These are phyloP conservation scores for Sequoiadendron giganteum DNA, from an alignment of 75 land plant genomes.

Conservation along the genomic window DNA sequence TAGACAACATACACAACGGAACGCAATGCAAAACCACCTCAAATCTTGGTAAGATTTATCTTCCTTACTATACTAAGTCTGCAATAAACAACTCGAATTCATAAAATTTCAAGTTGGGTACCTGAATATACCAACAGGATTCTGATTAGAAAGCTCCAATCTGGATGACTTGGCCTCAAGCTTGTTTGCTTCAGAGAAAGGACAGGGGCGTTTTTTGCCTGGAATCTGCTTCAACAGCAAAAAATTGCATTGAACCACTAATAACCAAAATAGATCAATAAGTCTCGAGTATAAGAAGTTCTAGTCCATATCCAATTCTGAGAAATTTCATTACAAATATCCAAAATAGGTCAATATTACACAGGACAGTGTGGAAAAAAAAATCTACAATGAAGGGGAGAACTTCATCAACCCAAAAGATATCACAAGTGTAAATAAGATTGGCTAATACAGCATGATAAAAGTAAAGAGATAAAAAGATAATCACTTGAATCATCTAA, in stretches of 20 bases:
- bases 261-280: neutral
- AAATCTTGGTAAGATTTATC: neutral
- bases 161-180: neutral
- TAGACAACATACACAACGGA: neutral
- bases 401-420: neutral
- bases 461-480: neutral
- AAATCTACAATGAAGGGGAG: neutral
- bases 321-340: neutral
- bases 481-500: neutral
- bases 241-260: neutral
- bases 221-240: conserved; percentile 12
- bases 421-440: neutral
- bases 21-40: neutral
- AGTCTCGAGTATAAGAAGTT: neutral
- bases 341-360: neutral
- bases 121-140: conserved; percentile 3
- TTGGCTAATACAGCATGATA: neutral
- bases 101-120: neutral
- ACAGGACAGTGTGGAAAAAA: neutral
- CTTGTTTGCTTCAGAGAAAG: neutral
- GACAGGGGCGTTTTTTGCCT: conserved; percentile 2
- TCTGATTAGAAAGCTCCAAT: neutral
- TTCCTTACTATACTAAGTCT: neutral
- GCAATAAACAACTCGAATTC: neutral
- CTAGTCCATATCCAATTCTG: neutral